These are phyloP conservation scores for Hymenochaete sp. DNA, from an alignment of 1,284 basidiomycete genomes.

Conservation along the genomic window DNA sequence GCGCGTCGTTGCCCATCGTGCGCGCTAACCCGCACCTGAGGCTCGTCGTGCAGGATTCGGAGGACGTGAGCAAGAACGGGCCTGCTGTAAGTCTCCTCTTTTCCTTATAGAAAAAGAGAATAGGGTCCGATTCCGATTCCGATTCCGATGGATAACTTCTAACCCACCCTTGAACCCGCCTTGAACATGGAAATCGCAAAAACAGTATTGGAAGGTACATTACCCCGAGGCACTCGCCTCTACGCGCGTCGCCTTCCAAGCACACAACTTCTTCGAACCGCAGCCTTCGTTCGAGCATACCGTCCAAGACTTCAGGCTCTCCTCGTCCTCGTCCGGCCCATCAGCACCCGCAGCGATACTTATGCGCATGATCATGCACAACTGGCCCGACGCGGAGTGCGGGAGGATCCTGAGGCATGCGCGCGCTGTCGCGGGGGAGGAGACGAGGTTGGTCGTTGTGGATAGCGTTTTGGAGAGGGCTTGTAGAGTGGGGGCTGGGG, in stretches of 20 bases:
- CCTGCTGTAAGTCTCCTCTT: conserved; percentile 2
- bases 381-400: conserved; percentile 17
- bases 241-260: conserved; percentile 21
- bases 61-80: conserved; percentile 5
- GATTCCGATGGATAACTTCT: too few species aligned
- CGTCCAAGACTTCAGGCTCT: not conserved
- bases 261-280: conserved; percentile 10
- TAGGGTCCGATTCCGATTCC: too few species aligned
- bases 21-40: conserved; percentile 15
- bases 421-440: not conserved
- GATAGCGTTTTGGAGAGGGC: conserved; percentile 13
- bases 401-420: conserved; percentile 3
- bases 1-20: conserved; percentile 15
- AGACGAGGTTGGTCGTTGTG: conserved; percentile 11
- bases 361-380: conserved; percentile 16
- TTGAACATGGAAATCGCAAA: not conserved
- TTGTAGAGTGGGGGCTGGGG: conserved; percentile 1
- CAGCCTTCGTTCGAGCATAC: not conserved
- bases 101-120: too few species aligned
- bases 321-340: too few species aligned
- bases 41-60: conserved; percentile 21
- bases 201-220: conserved; percentile 22
- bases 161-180: too few species aligned
- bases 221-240: conserved; percentile 21
- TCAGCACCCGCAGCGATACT: conserved; percentile 9